Conservation (phyloP, 345 rosid species). For the Gossypium stocksii region DNA sequence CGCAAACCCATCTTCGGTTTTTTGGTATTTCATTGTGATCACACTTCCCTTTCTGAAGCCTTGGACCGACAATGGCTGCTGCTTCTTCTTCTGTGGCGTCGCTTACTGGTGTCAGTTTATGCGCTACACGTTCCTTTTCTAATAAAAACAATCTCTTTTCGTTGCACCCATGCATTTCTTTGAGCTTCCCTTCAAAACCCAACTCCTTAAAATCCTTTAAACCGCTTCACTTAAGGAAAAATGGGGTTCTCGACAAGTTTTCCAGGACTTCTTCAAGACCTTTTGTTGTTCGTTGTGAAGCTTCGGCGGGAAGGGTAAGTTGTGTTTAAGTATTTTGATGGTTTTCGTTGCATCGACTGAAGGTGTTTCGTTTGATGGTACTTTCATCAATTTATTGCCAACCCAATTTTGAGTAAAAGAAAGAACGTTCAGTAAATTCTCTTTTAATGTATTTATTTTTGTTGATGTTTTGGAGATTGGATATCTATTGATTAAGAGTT, state of each 20-base stretch:
- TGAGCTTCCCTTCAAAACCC: conserved; percentile 26
- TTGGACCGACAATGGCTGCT: background rate
- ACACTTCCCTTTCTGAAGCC: background rate
- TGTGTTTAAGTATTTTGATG: background rate
- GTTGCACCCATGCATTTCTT: conserved; percentile 34
- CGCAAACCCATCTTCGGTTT: background rate
- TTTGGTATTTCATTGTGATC: background rate
- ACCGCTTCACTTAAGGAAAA: conserved; percentile 27
- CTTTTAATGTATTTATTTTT: background rate
- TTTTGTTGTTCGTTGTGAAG: conserved; percentile 58
- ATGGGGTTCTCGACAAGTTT: conserved; percentile 24
- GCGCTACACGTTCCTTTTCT: conserved; percentile 8
- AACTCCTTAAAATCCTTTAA: conserved; percentile 5
- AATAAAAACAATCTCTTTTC: conserved; percentile 22
- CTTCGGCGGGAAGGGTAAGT: conserved; percentile 65
- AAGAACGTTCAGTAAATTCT: background rate
- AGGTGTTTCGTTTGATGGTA: background rate
- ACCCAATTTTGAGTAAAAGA: background rate
- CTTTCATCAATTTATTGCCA: background rate
- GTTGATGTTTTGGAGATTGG: background rate
- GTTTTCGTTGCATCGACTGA: background rate
- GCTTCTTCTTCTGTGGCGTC: conserved; percentile 29
- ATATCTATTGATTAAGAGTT: background rate
- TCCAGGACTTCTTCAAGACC: conserved; percentile 28
- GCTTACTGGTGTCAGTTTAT: conserved; percentile 30